Base-by-base conservation (phyloP, 768 basidiomycete genomes). In the Lentinula boryana region DNA sequence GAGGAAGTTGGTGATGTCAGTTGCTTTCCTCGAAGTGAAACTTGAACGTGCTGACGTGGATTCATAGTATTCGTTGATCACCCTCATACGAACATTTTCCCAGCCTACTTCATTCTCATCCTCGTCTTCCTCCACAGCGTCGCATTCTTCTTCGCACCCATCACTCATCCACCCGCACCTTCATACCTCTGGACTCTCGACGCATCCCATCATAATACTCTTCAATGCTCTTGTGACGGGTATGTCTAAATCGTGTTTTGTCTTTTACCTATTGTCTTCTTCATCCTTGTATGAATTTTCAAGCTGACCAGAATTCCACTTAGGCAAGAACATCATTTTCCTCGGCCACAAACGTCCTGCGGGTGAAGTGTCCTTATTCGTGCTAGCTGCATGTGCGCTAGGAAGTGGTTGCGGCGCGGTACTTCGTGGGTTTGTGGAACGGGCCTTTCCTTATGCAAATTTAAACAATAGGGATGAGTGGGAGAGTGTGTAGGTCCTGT, bases 1-100 rank as follows among this genome's bases (percentile, higher is more conserved):
- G 93, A 95, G 71, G 97, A 99, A 78, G 93, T 99, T 60, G 95
- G 97, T 49, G 95, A 98, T 72, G 96, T 98, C 70, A 78, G 72
- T 77, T 49, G 35, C 50, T 53, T 36, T 62, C 41, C 33, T 32
- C 33, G 54, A 16, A 15, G 18, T 13, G 41, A 27, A 44, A 60
- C 7, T n/a, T n/a, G 33, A 54, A 18, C 58, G 21, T 53, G 27
- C 16, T 38, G 33, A 35, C 21, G 23, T 18, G 48, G 8, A 18
- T 23, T 57, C 40, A 48, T 69, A 98, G 95, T 98, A 94, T 73
- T 97, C 95, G 23, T 72, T 98, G 62, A 95, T 95, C 62, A 89
- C 88, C 63, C 82, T 98, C 55, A 85, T 96, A 66, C 89, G 91
- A 69, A 88, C 87, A 4, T 96, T 98, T 71, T 83, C 55, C 8